Conservation (phyloP, 345 rosid genomes). For the Geranium brycei region DNA sequence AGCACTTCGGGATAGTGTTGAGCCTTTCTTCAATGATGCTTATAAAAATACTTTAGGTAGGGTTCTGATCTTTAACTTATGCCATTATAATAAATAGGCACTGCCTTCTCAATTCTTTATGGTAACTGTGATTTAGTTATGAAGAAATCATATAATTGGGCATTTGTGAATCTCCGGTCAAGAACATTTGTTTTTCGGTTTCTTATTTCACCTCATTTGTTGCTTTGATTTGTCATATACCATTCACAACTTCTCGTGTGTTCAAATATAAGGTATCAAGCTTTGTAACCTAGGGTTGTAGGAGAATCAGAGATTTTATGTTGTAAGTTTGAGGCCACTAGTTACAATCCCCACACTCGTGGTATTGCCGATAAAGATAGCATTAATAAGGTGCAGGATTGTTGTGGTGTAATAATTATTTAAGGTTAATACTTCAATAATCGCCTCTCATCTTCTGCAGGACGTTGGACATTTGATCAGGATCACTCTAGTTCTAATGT, state of each 20-base stretch:
- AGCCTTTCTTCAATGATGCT: too few species aligned
- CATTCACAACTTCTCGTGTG: not conserved
- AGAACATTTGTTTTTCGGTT: not conserved
- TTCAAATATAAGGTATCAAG: not conserved
- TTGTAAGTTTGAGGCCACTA: too few species aligned
- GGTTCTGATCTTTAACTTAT: too few species aligned
- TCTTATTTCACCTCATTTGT: not conserved
- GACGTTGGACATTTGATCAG: not conserved
- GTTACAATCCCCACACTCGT: too few species aligned
- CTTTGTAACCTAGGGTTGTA: not conserved
- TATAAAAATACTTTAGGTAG: not conserved
- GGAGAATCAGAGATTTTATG: too few species aligned
- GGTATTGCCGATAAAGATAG: too few species aligned
- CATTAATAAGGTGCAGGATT: not conserved
- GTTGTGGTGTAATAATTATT: not conserved
- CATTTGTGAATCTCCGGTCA: not conserved
- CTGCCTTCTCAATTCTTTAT: not conserved
- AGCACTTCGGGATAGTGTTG: not conserved
- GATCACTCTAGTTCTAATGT: slow-evolving; percentile 10
- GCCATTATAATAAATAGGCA: too few species aligned
- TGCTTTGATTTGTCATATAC: not conserved
- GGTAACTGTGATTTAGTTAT: not conserved
- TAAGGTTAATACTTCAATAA: not conserved
- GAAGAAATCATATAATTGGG: not conserved
- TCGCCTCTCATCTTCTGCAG: not conserved